Evolutionary conservation across 2,329 filamentous ascomycete genomes (phyloP), one percentile per base, ranked within the genome.

Genomic region (Periconia sp.): DNA sequence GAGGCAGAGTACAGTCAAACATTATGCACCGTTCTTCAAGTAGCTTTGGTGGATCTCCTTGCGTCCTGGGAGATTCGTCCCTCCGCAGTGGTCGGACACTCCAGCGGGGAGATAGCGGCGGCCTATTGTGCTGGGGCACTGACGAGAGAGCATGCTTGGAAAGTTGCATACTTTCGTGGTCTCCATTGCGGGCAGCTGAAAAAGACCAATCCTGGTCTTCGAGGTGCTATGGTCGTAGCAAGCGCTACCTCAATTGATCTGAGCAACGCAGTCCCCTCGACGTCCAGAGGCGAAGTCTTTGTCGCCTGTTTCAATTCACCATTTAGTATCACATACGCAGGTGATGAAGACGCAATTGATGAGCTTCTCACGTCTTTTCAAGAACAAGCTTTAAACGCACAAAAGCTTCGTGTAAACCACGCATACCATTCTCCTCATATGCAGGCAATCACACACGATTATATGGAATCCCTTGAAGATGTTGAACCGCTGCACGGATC

Each of bases 341-440:
- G 75, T 2, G 69, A 75, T 43, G 36, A 36, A 0, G 59, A 66
- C 41, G 66, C 63, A 3, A 61, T 76, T 11, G 45, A 63, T 0
- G 54, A 65, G 29, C 38, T 63, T 2, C 57, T 61, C 15, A 43
- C 55, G 1, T 44, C 51, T 1, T 48, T 76, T 1, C 53, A 71
- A 3, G 57, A 63, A 4, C 52, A 66, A 12, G 48, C 59, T 3
- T 63, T 65, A 5, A 76, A 75, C 41, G 59, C 57, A 2, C 59
- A 72, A 1, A 39, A 54, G 10, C 63, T 77, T 4, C 62, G 65
- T 34, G 71, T 75, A 4, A 63, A 71, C 15, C 61, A 50, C 8
- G 75, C 74, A 0, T 77, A 76, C 39, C 75, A 76, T 36, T 73
- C 68, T 2, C 57, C 63, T 18, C 71, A 74, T 21, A 73, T 73